Evolutionary conservation across 371 early-diverging fungal species (phyloP).

Genomic region (Mucor indicus): DNA sequence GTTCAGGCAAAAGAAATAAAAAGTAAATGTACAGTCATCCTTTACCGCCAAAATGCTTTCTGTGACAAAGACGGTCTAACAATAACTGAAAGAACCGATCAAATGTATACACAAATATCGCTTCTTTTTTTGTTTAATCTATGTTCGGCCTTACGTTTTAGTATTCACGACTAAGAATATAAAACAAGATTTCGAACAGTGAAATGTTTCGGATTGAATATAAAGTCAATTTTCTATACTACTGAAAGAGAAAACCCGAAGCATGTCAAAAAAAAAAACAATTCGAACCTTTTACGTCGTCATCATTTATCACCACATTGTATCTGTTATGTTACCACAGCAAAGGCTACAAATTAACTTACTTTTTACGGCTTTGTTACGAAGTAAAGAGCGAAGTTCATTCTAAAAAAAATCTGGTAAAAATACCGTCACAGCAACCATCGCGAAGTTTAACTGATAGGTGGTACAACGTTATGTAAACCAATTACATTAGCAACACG

Average conservation of each 20-base stretch:
- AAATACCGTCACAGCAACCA: too few species aligned
- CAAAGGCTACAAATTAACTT: too few species aligned
- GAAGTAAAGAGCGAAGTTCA: too few species aligned
- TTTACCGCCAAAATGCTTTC: constrained; percentile 34
- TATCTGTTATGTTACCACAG: too few species aligned
- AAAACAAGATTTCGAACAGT: constrained; percentile 51
- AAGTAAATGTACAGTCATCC: constrained; percentile 36
- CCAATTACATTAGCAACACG: too few species aligned
- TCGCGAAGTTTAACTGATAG: too few species aligned
- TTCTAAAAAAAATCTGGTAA: too few species aligned
- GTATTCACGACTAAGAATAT: constrained; percentile 25
- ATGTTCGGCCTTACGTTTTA: constrained; percentile 51
- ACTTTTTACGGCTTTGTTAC: too few species aligned
- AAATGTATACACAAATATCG: background rate
- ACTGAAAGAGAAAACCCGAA: constrained; percentile 3
- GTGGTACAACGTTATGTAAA: too few species aligned
- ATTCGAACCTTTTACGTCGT: constrained; percentile 42
- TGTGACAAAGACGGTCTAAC: constrained; percentile 34
- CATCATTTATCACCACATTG: constrained; percentile 17
- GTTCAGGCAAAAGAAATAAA: constrained; percentile 22
- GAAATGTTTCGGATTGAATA: background rate
- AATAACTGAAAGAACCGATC: constrained; percentile 18
- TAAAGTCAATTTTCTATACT: background rate
- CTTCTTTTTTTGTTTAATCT: constrained; percentile 20
- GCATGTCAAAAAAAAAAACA: background rate